These are phyloP conservation scores for Venturia carpophila DNA, from an alignment of 2,329 filamentous ascomycete species.

Conservation along the genomic window DNA sequence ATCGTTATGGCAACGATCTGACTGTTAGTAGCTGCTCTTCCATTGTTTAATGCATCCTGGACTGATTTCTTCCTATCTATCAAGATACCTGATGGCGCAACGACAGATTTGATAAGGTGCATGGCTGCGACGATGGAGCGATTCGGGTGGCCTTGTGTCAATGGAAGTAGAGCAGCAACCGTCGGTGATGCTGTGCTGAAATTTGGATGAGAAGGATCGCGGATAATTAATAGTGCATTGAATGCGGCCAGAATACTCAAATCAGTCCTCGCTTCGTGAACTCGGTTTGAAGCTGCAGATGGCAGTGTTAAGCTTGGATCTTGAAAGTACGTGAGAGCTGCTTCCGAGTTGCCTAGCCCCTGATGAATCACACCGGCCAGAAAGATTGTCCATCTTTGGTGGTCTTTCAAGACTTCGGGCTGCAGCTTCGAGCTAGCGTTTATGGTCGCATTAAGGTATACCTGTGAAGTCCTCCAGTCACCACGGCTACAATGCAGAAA, in stretches of 20 bases:
- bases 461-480: constrained; percentile 58
- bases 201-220: constrained; percentile 28
- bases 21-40: constrained; percentile 62
- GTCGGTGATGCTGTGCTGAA: constrained; percentile 53
- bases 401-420: constrained; percentile 30
- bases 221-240: constrained; percentile 42
- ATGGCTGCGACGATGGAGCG: constrained; percentile 70
- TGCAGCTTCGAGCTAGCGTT: constrained; percentile 8
- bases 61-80: constrained; percentile 75
- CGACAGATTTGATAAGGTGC: constrained; percentile 61
- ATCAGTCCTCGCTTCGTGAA: constrained; percentile 30
- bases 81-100: constrained; percentile 54
- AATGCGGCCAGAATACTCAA: constrained; percentile 41
- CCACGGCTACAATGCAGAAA: constrained; percentile 63
- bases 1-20: constrained; percentile 78
- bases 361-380: constrained; percentile 69
- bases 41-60: constrained; percentile 61
- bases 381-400: constrained; percentile 56
- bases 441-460: constrained; percentile 40
- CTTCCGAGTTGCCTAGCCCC: constrained; percentile 63
- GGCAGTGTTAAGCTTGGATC: constrained; percentile 51
- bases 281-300: constrained; percentile 21
- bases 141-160: constrained; percentile 63
- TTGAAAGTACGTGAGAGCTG: constrained; percentile 60
- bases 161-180: constrained; percentile 56